Percentiles rank a stretch among this genome's conserved stretches.
These are phyloP conservation scores for Pisolithus tinctorius DNA, from an alignment of 768 basidiomycete genomes.

Conservation along the genomic window DNA sequence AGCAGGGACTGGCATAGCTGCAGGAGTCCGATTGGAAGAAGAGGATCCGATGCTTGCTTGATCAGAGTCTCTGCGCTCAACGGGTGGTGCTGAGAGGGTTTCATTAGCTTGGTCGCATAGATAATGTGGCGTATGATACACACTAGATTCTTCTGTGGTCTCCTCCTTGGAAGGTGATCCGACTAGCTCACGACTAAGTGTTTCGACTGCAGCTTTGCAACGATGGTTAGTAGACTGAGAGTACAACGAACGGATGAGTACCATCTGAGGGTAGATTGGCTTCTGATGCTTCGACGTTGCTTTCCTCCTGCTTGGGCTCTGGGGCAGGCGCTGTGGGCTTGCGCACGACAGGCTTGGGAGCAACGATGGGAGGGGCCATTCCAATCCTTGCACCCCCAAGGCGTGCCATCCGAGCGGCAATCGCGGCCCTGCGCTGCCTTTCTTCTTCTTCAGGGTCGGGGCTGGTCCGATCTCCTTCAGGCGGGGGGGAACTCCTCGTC, in stretches of 20 bases:
- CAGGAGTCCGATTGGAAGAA: constrained; percentile 34
- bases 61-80: constrained; percentile 10
- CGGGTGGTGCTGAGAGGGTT: constrained; percentile 11
- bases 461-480: constrained; percentile 19
- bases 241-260: constrained; percentile 1
- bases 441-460: constrained; percentile 59
- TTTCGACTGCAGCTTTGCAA: constrained; percentile 7
- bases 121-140: constrained; percentile 4
- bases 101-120: constrained; percentile 3
- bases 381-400: constrained; percentile 81
- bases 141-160: constrained; percentile 12
- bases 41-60: constrained; percentile 23
- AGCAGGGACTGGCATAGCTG: constrained; percentile 68
- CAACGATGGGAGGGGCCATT: constrained; percentile 72
- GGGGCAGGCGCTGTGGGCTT: constrained; percentile 18
- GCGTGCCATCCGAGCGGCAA: constrained; percentile 90
- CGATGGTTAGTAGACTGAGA: constrained; percentile 4
- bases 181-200: constrained; percentile 10
- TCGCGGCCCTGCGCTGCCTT: constrained; percentile 72
- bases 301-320: constrained; percentile 19
- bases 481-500: constrained; percentile 18
- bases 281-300: background rate
- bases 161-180: constrained; percentile 3
- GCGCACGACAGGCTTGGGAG: constrained; percentile 40
- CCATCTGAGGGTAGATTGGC: constrained; percentile 14